These are phyloP conservation scores for Pseudonectria buxi DNA, from an alignment of 2,329 filamentous ascomycete species.

Conservation along the genomic window DNA sequence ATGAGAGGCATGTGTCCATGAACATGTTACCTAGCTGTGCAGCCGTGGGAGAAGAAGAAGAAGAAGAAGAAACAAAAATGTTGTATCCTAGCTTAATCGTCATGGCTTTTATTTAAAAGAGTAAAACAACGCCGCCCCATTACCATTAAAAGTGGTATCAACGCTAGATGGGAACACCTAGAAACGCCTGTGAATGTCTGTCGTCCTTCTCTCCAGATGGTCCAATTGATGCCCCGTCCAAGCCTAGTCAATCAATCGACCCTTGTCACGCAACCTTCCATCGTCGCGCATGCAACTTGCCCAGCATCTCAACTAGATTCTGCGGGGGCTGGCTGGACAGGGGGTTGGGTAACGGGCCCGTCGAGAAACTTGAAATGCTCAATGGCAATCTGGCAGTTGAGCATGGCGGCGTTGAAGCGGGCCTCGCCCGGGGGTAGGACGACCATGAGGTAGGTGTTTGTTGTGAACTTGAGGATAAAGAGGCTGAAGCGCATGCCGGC, in stretches of 20 bases:
- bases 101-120: too few relatives aligned
- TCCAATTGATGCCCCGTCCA: background rate
- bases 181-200: too few relatives aligned
- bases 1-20: too few relatives aligned
- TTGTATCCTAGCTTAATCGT: too few relatives aligned
- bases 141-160: conserved; percentile 17
- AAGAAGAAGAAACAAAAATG: too few relatives aligned
- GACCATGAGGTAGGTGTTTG: conserved; percentile 94
- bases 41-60: too few relatives aligned
- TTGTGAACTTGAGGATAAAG: conserved; percentile 92
- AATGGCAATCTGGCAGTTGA: conserved; percentile 83
- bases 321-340: background rate
- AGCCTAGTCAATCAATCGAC: too few relatives aligned
- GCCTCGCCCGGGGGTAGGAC: conserved; percentile 87
- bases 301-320: background rate
- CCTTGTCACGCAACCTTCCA: too few relatives aligned
- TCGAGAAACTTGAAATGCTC: conserved; percentile 70
- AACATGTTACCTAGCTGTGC: too few relatives aligned
- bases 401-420: conserved; percentile 80
- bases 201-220: background rate
- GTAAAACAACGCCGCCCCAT: conserved; percentile 7
- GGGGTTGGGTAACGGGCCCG: conserved; percentile 29
- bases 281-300: background rate
- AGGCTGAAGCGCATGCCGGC: conserved; percentile 74
- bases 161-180: too few relatives aligned